These are phyloP conservation scores for Geranium incanum DNA, from an alignment of 441 rosid species.

Conservation along the genomic window DNA sequence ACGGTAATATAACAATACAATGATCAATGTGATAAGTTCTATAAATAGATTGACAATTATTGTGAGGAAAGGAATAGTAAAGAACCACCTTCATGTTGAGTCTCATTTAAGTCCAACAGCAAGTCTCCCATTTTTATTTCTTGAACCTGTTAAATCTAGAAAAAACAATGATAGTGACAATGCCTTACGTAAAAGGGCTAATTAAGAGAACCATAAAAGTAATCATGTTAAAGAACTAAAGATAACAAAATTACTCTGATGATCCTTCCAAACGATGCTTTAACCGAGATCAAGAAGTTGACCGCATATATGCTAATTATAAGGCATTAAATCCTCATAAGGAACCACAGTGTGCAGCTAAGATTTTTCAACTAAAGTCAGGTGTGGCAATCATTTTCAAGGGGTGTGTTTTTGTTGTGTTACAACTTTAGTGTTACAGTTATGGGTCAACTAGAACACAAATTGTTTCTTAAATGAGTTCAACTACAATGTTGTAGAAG, in stretches of 20 bases:
- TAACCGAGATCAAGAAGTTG: not conserved
- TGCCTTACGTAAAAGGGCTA: not conserved
- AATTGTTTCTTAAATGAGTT: too few relatives aligned
- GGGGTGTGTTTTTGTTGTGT: too few relatives aligned
- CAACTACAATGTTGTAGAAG: too few relatives aligned
- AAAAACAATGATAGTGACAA: not conserved
- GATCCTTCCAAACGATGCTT: not conserved
- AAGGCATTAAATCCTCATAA: not conserved
- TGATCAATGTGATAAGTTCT: not conserved
- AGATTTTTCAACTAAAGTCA: not conserved
- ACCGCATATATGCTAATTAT: not conserved
- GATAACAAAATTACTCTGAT: not conserved
- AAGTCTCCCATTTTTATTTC: slow-evolving; percentile 9
- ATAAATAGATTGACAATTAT: not conserved
- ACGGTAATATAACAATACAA: not conserved
- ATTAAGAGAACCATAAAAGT: not conserved
- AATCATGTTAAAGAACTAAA: not conserved
- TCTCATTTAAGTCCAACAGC: not conserved
- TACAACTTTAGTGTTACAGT: not conserved
- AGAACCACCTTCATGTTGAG: not conserved
- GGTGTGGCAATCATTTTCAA: not conserved
- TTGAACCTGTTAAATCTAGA: not conserved
- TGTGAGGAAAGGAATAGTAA: not conserved
- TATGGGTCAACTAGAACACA: too few relatives aligned
- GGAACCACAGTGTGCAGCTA: too few relatives aligned